phyloP scores from a whole-genome alignment of 352 stramenopile genomes.

The Phytophthora hibernalis region DNA sequence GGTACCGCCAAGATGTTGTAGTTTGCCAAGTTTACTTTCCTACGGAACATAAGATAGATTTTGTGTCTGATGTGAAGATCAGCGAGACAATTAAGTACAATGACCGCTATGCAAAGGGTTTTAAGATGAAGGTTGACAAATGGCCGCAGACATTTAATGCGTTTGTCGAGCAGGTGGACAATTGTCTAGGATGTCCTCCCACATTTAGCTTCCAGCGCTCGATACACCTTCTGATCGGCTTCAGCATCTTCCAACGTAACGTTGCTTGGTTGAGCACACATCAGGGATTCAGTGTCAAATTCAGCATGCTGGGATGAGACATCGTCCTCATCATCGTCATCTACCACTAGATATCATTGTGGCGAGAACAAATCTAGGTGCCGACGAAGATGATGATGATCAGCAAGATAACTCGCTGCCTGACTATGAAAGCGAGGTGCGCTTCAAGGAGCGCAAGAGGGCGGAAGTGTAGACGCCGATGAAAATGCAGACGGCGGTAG shows the following conservation, averaged over 20 bases:
- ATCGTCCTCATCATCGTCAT: neutral
- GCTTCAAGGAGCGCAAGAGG: slow-evolving; percentile 16
- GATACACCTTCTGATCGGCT: too few species aligned
- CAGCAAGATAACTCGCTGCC: neutral
- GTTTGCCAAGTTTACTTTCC: slow-evolving; percentile 16
- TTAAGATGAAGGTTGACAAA: slow-evolving; percentile 14
- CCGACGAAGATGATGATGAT: neutral
- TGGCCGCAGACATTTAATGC: slow-evolving; percentile 18
- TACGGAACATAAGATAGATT: slow-evolving; percentile 12
- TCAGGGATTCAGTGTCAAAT: too few species aligned
- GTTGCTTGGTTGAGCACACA: too few species aligned
- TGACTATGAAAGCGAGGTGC: slow-evolving; percentile 10
- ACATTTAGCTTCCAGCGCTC: too few species aligned
- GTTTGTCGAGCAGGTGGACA: slow-evolving; percentile 2
- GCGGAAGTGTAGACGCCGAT: slow-evolving; percentile 8
- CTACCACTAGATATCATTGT: neutral
- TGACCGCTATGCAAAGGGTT: slow-evolving; percentile 8
- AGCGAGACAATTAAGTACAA: slow-evolving; percentile 22
- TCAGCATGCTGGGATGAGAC: neutral
- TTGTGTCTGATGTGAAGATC: slow-evolving; percentile 20
- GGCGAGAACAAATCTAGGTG: neutral
- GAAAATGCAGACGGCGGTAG: neutral
- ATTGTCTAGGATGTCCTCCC: too few species aligned
- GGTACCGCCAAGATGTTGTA: slow-evolving; percentile 21
- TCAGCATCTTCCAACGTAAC: too few species aligned